Evolutionary conservation across 495 filamentous ascomycete genomes (phyloP).

Genomic region (Aspergillus haitiensis): DNA sequence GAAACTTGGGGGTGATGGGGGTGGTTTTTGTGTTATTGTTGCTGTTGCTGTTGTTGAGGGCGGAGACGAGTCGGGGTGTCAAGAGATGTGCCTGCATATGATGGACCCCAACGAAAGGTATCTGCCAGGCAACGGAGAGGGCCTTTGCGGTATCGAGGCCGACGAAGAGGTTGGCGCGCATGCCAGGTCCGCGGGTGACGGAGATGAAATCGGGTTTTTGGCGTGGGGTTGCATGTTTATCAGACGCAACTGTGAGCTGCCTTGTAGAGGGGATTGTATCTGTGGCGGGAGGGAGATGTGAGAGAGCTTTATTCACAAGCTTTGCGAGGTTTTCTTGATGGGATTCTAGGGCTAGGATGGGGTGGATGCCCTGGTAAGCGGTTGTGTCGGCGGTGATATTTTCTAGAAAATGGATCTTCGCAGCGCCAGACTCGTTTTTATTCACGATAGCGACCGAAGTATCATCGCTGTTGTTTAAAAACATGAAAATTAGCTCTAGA

Average conservation of each 20-base stretch:
- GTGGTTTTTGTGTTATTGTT: not conserved
- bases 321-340: conserved; percentile 67
- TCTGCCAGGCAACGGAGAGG: conserved; percentile 75
- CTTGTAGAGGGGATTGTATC: conserved; percentile 12
- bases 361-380: conserved; percentile 73
- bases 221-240: conserved; percentile 33
- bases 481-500: not conserved
- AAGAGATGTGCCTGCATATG: conserved; percentile 98
- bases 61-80: conserved; percentile 76
- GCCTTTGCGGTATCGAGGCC: conserved; percentile 88
- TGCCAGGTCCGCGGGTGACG: conserved; percentile 87
- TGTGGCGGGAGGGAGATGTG: conserved; percentile 46
- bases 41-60: conserved; percentile 38
- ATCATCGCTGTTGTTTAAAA: conserved; percentile 67
- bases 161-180: conserved; percentile 69
- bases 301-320: conserved; percentile 65
- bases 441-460: conserved; percentile 86
- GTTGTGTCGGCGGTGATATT: conserved; percentile 79
- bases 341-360: conserved; percentile 66
- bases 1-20: conserved; percentile 53
- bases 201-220: conserved; percentile 74
- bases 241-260: conserved; percentile 20
- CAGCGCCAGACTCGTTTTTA: conserved; percentile 44
- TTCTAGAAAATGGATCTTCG: conserved; percentile 71
- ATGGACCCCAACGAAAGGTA: conserved; percentile 81